Evolutionary conservation across 176 grass and related monocot species (phyloP), one percentile per base, ranked within the genome.

Genomic region (Tuctoria greenei): DNA sequence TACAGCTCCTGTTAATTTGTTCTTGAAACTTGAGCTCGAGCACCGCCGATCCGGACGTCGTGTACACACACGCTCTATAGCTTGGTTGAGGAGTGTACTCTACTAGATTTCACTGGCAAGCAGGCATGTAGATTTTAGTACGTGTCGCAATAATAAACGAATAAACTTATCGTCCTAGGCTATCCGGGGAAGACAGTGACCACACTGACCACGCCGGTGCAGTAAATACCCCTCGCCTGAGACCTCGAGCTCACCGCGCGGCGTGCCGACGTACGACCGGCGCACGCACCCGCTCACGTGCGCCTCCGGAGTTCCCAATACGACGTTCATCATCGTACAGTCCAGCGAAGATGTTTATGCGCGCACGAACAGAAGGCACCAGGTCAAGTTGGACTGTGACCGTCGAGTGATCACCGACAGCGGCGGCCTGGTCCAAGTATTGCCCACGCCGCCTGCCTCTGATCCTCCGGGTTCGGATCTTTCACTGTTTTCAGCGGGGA

Each of bases 221-320:
- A 34, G 76, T 73, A 42, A 58, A 69, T 2, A 49, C 56, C 44
- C 13, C 4, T 6, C 0, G 44, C 71, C 57, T 87, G 31, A 50
- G 73, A 68, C 31, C 24, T 43, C 51, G 79, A 60, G 85, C 73
- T 38, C n/a, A n/a, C 49, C 20, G 20, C 69, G 50, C 50, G 6
- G 50, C 70, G 71, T 73, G 71, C 52, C 52, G 52, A 58, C 21
- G 55, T 58, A 26, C 55, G 71, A 73, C 71, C 71, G 51, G 51
- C 57, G 63, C 87, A 84, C 83, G 81, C 79, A 20, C 51, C 41
- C 34, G 38, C 80, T 78, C 90, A 87, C 84, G 84, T 90, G 90
- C 80, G 46, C 38, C 74, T 81, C 62, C 49, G 85, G 66, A 93
- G 62, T 87, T 86, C 80, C 87, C 67, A 56, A 79, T n/a, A n/a